Evolutionary conservation across 257 asterid genomes (phyloP).

Genomic region (Anisodus acutangulus): DNA sequence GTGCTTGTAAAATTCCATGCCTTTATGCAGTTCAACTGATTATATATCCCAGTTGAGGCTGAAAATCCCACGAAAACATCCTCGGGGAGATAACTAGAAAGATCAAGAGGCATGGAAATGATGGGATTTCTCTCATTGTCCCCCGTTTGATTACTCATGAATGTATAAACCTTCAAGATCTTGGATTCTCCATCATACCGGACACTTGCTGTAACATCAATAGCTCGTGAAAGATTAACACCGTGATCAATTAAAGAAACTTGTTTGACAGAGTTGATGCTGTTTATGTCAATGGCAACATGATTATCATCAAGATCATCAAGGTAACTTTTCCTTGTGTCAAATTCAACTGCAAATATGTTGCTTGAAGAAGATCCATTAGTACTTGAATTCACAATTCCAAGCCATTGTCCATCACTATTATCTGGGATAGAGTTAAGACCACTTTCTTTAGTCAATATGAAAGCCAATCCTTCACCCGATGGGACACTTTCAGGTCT

Average conservation of each 20-base stretch:
- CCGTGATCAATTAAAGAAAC: neutral
- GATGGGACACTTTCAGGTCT: constrained; percentile 17
- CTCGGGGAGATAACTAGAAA: constrained; percentile 16
- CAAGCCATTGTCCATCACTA: constrained; percentile 34
- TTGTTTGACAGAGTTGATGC: constrained; percentile 24
- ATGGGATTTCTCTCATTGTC: constrained; percentile 16
- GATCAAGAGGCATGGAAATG: constrained; percentile 28
- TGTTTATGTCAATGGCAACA: constrained; percentile 36
- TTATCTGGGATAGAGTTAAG: neutral
- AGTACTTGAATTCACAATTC: constrained; percentile 30
- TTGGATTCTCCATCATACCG: constrained; percentile 29
- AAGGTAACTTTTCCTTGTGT: constrained; percentile 31
- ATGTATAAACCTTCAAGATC: constrained; percentile 12
- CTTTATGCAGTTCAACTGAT: constrained; percentile 28
- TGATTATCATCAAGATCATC: constrained; percentile 37
- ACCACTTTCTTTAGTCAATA: constrained; percentile 32
- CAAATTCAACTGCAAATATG: constrained; percentile 32
- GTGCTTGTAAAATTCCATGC: constrained; percentile 34
- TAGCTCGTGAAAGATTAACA: constrained; percentile 29
- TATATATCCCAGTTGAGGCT: constrained; percentile 34
- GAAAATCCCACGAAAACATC: constrained; percentile 33
- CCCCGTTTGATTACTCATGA: constrained; percentile 14
- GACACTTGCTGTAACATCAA: constrained; percentile 28
- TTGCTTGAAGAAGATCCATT: constrained; percentile 24
- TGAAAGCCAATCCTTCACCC: constrained; percentile 38